Conservation (phyloP, 345 rosid genomes). For the Adansonia digitata region DNA sequence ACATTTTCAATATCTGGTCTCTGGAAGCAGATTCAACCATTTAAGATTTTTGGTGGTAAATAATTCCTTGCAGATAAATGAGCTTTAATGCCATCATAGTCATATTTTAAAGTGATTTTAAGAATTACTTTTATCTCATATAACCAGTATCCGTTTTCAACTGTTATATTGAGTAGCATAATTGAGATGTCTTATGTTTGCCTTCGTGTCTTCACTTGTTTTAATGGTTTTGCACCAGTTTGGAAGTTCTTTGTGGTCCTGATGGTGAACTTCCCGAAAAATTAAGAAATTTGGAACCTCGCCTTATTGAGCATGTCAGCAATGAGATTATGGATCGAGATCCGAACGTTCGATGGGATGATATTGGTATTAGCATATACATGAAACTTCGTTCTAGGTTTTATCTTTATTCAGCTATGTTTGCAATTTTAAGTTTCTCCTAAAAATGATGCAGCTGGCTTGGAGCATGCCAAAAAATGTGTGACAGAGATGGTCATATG, state of each 20-base stretch:
- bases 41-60: background rate
- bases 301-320: constrained; percentile 92
- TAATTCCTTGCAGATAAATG: background rate
- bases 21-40: constrained; percentile 11
- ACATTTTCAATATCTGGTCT: background rate
- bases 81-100: background rate
- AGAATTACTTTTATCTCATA: background rate
- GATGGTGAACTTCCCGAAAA: constrained; percentile 98
- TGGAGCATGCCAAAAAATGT: constrained; percentile 98
- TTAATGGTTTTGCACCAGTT: constrained; percentile 32
- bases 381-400: constrained; percentile 10
- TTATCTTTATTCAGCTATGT: background rate
- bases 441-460: constrained; percentile 60
- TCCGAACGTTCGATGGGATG: constrained; percentile 95
- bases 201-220: background rate
- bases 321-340: constrained; percentile 97
- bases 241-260: constrained; percentile 95
- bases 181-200: background rate
- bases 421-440: constrained; percentile 4
- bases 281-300: constrained; percentile 91
- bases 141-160: background rate
- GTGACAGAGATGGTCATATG: constrained; percentile 99
- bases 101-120: background rate
- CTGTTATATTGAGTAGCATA: background rate
- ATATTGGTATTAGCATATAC: constrained; percentile 62